Evolutionary conservation across 2,329 filamentous ascomycete species (phyloP), one percentile per base, ranked within the genome.

Genomic region (Sarocladium kiliense): DNA sequence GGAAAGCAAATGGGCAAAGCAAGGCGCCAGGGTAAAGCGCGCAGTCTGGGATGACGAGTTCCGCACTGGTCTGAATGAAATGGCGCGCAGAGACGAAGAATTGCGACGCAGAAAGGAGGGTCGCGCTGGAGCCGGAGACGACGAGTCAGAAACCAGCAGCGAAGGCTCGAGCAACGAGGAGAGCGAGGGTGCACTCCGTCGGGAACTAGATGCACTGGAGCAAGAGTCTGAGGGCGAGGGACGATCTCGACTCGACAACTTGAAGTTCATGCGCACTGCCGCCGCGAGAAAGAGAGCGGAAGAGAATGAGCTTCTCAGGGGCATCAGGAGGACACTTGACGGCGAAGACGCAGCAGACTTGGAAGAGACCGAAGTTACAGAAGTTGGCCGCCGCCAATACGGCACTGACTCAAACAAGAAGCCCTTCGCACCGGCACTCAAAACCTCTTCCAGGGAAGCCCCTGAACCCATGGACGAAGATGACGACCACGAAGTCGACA

Each of bases 251-350:
- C 74, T 99, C 6, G 85, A 89, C 70, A 81, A 82, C 53, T 91
- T 99, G 87, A 89, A 90, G 58, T 99, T 99, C 68, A 97, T 99
- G 94, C 85, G 87, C 64, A 91, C 87, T 61, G 90, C 91, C 1
- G 88, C 87, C 26, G 79, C 85, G 36, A 84, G 85, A 64, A 91
- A 87, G 69, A 83, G 87, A 59, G 81, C 85, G 56, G 97, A 97
- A 62, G 89, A 96, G 63, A n/a, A 12, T 4, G 87, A 89, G 55
- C 82, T 90, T 56, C 74, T 90, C 12, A 79, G 77, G 41, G 78
- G 84, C 61, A 82, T 97, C 50, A 80, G 86, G 50, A 82, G 84
- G 55, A 88, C 93, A 49, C 76, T 97, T 41, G 85, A 86, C 26
- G 86, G 84, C 4, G 77, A 82, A 19, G 74, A 73, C n/a, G 71